Evolutionary conservation across 148 eudicot species (phyloP).

Genomic region (Chenopodium formosanum): DNA sequence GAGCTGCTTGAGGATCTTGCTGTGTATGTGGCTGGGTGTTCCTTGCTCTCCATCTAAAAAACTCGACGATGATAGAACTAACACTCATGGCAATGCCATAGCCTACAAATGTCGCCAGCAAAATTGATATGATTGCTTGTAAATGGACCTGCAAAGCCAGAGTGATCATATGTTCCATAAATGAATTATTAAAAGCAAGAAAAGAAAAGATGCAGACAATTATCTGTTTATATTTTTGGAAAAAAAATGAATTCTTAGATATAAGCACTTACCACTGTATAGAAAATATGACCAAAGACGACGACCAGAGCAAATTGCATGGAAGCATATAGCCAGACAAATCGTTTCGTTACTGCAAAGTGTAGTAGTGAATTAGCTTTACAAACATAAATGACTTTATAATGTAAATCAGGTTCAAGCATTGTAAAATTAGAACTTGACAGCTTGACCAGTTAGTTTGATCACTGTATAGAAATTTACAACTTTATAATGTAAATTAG

Average conservation of each 20-base stretch:
- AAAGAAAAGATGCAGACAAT: not conserved
- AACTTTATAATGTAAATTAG: not conserved
- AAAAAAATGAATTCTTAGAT: not conserved
- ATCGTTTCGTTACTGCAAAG: slow-evolving; percentile 60
- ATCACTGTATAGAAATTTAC: too few relatives aligned
- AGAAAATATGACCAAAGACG: slow-evolving; percentile 80
- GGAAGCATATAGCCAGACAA: slow-evolving; percentile 77
- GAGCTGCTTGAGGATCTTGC: slow-evolving; percentile 21
- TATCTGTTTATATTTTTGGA: too few relatives aligned
- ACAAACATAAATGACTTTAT: not conserved
- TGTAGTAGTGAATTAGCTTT: slow-evolving; percentile 2
- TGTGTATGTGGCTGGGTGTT: slow-evolving; percentile 18
- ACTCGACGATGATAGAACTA: slow-evolving; percentile 57
- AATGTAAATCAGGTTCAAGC: not conserved
- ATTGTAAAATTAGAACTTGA: not conserved
- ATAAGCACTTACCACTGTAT: slow-evolving; percentile 56
- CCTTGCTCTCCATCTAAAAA: slow-evolving; percentile 51
- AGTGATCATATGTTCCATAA: not conserved
- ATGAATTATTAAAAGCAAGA: not conserved
- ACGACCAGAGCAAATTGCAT: slow-evolving; percentile 70
- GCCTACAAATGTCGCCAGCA: slow-evolving; percentile 79
- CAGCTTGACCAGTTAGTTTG: too few relatives aligned
- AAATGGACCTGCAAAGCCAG: slow-evolving; percentile 53
- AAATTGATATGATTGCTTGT: slow-evolving; percentile 68
- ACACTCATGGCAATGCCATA: slow-evolving; percentile 81